Conservation (phyloP, 23 red algal genomes). For the Gracilaria vermiculophylla region DNA sequence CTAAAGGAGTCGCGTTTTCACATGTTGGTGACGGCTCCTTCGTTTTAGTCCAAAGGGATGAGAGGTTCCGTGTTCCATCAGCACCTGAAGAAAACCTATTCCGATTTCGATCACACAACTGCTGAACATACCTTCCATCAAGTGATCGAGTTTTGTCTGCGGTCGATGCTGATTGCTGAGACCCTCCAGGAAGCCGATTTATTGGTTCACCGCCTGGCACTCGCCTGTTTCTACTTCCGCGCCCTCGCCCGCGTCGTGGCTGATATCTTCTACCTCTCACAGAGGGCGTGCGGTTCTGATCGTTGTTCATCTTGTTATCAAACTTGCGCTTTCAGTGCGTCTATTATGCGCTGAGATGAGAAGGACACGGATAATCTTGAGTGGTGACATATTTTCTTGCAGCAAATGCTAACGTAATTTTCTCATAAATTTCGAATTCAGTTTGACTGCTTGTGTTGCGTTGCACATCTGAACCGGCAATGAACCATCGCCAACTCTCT, state of each 20-base stretch:
- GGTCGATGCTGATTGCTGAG: neutral
- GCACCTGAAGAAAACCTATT: neutral
- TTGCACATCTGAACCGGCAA: too few relatives aligned
- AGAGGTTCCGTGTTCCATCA: neutral
- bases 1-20: neutral
- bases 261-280: neutral
- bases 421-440: too few relatives aligned
- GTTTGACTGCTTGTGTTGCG: too few relatives aligned
- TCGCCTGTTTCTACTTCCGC: neutral
- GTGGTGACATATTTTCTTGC: too few relatives aligned
- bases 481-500: too few relatives aligned
- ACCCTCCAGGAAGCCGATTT: neutral
- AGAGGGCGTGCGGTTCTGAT: neutral
- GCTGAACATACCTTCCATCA: neutral
- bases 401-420: too few relatives aligned
- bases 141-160: neutral
- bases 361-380: too few relatives aligned
- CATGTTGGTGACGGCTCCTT: neutral
- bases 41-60: neutral
- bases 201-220: neutral
- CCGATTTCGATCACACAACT: neutral
- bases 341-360: too few relatives aligned
- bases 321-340: too few relatives aligned
- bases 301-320: neutral
- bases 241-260: neutral